Conservation (phyloP, 495 filamentous ascomycete genomes). For the Penicillium canariense region DNA sequence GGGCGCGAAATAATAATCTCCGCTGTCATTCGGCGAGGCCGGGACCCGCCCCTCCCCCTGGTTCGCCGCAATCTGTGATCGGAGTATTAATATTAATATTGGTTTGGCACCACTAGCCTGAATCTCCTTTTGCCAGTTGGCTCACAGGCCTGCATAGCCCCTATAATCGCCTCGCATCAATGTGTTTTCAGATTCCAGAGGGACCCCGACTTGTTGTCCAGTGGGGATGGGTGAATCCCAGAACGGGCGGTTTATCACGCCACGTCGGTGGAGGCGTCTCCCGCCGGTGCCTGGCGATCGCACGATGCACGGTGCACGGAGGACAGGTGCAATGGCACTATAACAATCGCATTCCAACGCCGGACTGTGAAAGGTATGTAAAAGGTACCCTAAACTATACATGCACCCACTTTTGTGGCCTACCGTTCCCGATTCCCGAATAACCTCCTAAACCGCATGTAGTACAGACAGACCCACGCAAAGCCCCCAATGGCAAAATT, state of each 20-base stretch:
- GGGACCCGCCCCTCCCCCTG: conserved; percentile 19
- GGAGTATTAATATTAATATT: too few relatives aligned
- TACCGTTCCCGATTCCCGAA: not conserved
- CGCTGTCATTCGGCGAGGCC: conserved; percentile 26
- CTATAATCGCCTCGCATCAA: not conserved
- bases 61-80: too few relatives aligned
- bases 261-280: conserved; percentile 17
- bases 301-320: not conserved
- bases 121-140: not conserved
- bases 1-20: conserved; percentile 26
- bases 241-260: conserved; percentile 12
- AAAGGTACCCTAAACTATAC: conserved; percentile 12
- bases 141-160: not conserved
- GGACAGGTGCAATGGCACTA: not conserved
- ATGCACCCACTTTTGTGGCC: conserved; percentile 1
- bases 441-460: not conserved
- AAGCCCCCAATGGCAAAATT: not conserved
- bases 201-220: not conserved
- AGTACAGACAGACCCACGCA: not conserved
- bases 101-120: too few relatives aligned
- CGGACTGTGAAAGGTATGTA: not conserved
- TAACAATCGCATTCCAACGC: not conserved
- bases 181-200: not conserved
- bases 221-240: not conserved
- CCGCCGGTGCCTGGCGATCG: conserved; percentile 12